phyloP scores from a whole-genome alignment of 2,329 filamentous ascomycete species.

The Stylonectria norvegica region DNA sequence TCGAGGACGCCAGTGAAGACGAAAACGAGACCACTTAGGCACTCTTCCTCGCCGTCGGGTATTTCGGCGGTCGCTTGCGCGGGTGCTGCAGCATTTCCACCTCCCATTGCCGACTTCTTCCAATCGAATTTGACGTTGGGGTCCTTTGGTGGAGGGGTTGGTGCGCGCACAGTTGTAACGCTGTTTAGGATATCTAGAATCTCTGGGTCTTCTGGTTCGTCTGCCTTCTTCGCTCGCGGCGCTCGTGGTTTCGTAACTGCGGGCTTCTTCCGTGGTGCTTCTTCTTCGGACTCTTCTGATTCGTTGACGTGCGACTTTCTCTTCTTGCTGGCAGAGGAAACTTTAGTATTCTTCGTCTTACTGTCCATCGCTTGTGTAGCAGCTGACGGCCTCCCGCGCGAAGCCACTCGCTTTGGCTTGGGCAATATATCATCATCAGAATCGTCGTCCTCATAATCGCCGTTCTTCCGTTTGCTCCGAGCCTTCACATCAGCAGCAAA shows the following conservation, averaged over 20 bases:
- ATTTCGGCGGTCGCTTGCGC: slow-evolving; percentile 65
- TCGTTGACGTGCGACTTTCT: slow-evolving; percentile 56
- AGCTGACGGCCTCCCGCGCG: slow-evolving; percentile 35
- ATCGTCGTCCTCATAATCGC: slow-evolving; percentile 71
- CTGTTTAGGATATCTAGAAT: slow-evolving; percentile 79
- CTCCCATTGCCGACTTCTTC: slow-evolving; percentile 56
- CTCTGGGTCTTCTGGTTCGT: slow-evolving; percentile 65
- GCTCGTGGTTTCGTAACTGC: slow-evolving; percentile 58
- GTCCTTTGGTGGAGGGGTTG: slow-evolving; percentile 74
- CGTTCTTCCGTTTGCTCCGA: slow-evolving; percentile 63
- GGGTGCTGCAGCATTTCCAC: slow-evolving; percentile 58
- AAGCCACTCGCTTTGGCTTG: slow-evolving; percentile 55
- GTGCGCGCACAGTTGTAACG: slow-evolving; percentile 78
- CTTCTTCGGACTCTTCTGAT: slow-evolving; percentile 56
- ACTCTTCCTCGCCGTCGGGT: slow-evolving; percentile 82
- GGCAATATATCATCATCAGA: slow-evolving; percentile 68
- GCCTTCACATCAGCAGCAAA: slow-evolving; percentile 70
- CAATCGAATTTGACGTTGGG: slow-evolving; percentile 77
- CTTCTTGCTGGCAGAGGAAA: slow-evolving; percentile 44
- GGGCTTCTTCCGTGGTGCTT: slow-evolving; percentile 58
- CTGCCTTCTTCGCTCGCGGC: slow-evolving; percentile 61
- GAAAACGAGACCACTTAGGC: slow-evolving; percentile 82
- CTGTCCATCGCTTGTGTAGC: slow-evolving; percentile 19
- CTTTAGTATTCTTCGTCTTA: slow-evolving; percentile 30
- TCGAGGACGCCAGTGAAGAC: slow-evolving; percentile 91